These are phyloP conservation scores for Kodamaea plutei DNA, from an alignment of 1,139 yeast genomes.

Conservation along the genomic window DNA sequence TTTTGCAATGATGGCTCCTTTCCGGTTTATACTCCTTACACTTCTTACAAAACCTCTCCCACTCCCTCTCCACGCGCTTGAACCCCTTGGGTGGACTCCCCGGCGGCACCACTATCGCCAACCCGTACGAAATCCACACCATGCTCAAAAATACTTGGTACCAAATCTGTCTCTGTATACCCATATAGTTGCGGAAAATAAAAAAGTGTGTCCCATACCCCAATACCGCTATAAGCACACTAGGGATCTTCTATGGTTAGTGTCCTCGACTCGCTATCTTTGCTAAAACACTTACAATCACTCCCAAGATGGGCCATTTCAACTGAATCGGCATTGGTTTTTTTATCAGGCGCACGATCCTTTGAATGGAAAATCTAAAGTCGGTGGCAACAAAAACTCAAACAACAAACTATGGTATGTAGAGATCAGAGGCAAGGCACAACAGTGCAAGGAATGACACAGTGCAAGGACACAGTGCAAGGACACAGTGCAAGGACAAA, in stretches of 20 bases:
- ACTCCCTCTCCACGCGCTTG: slow-evolving; percentile 32
- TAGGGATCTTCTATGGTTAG: slow-evolving; percentile 53
- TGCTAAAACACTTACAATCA: slow-evolving; percentile 47
- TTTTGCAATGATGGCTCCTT: slow-evolving; percentile 75
- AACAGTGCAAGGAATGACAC: no score
- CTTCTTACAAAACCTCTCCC: slow-evolving; percentile 63
- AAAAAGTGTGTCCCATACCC: slow-evolving; percentile 66
- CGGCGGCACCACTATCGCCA: slow-evolving; percentile 57
- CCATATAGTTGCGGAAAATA: slow-evolving; percentile 46
- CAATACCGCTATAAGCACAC: slow-evolving; percentile 50
- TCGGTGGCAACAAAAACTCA: slow-evolving; percentile 12
- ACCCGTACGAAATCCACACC: slow-evolving; percentile 68
- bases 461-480: no score
- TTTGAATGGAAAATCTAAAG: slow-evolving; percentile 3
- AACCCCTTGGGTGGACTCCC: slow-evolving; percentile 52
- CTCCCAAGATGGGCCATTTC: slow-evolving; percentile 57
- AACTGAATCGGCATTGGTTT: slow-evolving; percentile 34
- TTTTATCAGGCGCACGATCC: slow-evolving; percentile 1
- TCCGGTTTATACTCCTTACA: slow-evolving; percentile 69
- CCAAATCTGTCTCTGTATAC: slow-evolving; percentile 36
- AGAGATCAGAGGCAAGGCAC: not conserved
- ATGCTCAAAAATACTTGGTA: slow-evolving; percentile 48
- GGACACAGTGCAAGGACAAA: no score
- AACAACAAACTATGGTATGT: slow-evolving; percentile 12
- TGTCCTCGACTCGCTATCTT: no score